These are phyloP conservation scores for Cornus suecica DNA, from an alignment of 148 eudicot species.

Conservation along the genomic window DNA sequence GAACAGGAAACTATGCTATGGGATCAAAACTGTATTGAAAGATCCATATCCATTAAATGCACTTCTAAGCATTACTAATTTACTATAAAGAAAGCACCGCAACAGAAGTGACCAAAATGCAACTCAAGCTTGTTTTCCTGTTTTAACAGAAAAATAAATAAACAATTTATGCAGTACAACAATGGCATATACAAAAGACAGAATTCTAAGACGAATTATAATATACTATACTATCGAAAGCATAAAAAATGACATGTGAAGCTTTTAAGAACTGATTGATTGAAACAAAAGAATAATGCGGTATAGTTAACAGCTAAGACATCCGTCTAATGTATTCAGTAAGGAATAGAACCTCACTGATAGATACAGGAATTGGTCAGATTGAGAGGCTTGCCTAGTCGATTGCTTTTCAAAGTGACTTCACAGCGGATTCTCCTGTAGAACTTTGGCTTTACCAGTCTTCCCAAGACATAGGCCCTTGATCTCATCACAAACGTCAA, in stretches of 20 bases:
- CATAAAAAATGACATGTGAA: not conserved
- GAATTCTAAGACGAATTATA: not conserved
- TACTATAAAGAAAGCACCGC: not conserved
- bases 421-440: conserved; percentile 45
- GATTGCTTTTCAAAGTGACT: conserved; percentile 40
- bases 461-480: conserved; percentile 74
- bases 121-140: not conserved
- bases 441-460: conserved; percentile 69
- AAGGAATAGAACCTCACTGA: conserved; percentile 11
- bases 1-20: not conserved
- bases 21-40: not conserved
- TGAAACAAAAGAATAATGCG: conserved; percentile 1
- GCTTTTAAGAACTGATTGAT: not conserved
- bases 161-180: not conserved
- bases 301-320: not conserved
- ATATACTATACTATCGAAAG: not conserved
- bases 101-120: not conserved
- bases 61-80: not conserved
- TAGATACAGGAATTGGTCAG: conserved; percentile 43
- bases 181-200: not conserved
- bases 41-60: not conserved
- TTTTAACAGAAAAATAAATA: not conserved
- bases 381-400: conserved; percentile 53
- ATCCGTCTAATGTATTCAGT: not conserved
- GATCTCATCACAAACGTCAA: conserved; percentile 68